Conservation (phyloP, 2,329 filamentous ascomycete genomes). For the Aureobasidium sp. region DNA sequence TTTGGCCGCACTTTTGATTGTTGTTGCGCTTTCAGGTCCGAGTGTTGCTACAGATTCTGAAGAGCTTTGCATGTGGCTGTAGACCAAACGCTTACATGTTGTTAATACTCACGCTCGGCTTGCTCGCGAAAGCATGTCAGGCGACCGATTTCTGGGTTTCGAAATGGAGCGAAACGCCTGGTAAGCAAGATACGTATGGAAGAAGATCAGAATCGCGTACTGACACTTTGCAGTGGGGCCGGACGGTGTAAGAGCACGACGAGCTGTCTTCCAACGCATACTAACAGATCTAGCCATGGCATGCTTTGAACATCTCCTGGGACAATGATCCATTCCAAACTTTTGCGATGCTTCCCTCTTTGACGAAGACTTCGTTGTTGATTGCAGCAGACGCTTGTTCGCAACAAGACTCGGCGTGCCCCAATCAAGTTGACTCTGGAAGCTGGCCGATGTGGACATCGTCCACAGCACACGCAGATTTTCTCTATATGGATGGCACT, state of each 20-base stretch:
- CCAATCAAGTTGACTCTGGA: not conserved
- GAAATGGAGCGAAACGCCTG: not conserved
- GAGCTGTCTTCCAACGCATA: not conserved
- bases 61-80: too few species aligned
- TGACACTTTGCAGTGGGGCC: not conserved
- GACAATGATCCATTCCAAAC: not conserved
- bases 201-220: not conserved
- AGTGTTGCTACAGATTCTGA: not conserved
- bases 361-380: not conserved
- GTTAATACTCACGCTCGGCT: not conserved
- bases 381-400: not conserved
- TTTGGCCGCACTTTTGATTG: not conserved
- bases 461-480: not conserved
- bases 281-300: not conserved
- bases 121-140: not conserved
- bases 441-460: constrained; percentile 4
- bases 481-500: not conserved
- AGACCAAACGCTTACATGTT: not conserved
- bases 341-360: not conserved
- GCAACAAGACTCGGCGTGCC: not conserved
- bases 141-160: not conserved
- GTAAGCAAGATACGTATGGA: not conserved
- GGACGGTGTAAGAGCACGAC: not conserved
- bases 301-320: not conserved
- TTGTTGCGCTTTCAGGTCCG: too few species aligned